Evolutionary conservation across 805 yeast species (phyloP), one percentile per base, ranked within the genome.

Genomic region (Grigorovia humatica): DNA sequence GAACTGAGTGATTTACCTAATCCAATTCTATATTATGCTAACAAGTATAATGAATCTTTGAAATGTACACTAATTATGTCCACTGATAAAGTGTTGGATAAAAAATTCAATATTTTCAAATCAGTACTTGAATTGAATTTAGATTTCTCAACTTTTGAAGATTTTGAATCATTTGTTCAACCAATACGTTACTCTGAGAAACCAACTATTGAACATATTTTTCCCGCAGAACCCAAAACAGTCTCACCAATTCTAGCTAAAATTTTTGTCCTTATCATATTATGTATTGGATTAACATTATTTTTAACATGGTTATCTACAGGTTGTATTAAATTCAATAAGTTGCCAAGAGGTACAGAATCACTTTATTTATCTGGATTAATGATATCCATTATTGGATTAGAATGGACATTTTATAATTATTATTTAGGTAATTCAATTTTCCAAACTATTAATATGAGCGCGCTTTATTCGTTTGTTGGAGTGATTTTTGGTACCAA

Each of bases 171-270:
- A 20, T 56, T 55, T 32, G 41, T 43, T 6, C 50, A 48, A 40
- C 66, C 66, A 32, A 18, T 48, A 2, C 57, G 68, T 49, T 67
- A 74, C 52, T 83, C 76, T 2, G 64, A 75, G 13, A 65, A 74
- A 62, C 78, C 82, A 2, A 89, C 83, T 67, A 83, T 88, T 56
- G 66, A 66, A 56, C 88, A 86, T 65, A 63, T 68, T 41, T 88
- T 88, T 71, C 74, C 73, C 51, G 64, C 68, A 4, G 77, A 76
- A n/a, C 79, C 81, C 19, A 66, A 66, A 38, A 78, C 82, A 40
- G 81, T 79, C 12, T 70, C 77, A 51, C 67, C 79, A 9, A 54
- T 73, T 2, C 56, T 85, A 23, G 82, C 90, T 1, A 55, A 74
- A 9, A 57, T 74, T 0, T 83, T 85, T 59, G 71, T 75, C 18